Evolutionary conservation across 1,284 basidiomycete species (phyloP), one percentile per base, ranked within the genome.

Genomic region (Rhodotorula sp.): DNA sequence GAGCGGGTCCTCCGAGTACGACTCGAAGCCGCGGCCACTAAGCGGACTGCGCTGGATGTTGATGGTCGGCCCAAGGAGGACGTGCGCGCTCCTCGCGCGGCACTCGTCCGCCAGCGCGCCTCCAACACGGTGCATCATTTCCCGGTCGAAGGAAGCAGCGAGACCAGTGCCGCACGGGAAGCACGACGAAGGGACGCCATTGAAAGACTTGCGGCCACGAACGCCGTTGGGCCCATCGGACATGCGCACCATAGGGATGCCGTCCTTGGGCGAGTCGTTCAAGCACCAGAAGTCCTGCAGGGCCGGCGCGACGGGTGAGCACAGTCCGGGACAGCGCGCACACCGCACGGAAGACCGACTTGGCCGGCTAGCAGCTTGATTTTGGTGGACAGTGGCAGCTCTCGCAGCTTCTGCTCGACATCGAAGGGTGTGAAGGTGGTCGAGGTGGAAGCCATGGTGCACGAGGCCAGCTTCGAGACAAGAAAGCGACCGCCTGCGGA

Each of bases 21-120:
- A 88, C 79, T 90, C 89, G 76, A 90, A 90, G 12, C 87, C 85
- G 41, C 88, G 83, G 9, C 79, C 80, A 14, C 80, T 80, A 9
- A 78, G 74, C 21, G 80, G 80, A 14, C 68, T 73, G 23, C 89
- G 85, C 77, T 88, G 88, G 50, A 89, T 89, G 41, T 90, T 88
- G 1, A 87, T 88, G 27, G 71, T 73, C 12, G 71, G 71, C 1
- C 67, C 71, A 25, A 73, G 67, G 4, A 73, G 42, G 46, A 73
- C 61, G 54, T 73, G 67, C 21, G 61, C 71, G 13, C 45, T 46
- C 48, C 69, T 73, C 2, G 71, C 71, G 19, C 67, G 55, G 42
- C 55, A 56, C 44, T 73, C 71, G 44, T 73, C 67, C 23, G 61
- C 71, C 14, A 73, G 64, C 17, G 71, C 71, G 21, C 55, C 27